These are phyloP conservation scores for Albugo candida DNA, from an alignment of 352 stramenopile species.

Conservation along the genomic window DNA sequence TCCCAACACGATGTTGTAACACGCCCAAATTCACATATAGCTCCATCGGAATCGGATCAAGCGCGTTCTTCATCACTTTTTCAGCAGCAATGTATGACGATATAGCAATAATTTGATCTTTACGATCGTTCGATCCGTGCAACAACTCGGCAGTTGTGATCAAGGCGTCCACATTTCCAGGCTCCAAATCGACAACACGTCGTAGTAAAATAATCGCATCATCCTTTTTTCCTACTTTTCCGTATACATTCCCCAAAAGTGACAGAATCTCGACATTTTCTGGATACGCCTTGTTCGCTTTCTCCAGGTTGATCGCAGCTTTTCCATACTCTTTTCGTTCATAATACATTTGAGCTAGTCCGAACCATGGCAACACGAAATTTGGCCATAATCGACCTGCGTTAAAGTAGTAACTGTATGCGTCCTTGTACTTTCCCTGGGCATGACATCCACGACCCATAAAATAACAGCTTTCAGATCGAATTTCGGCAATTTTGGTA, in stretches of 20 bases:
- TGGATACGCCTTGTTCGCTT: conserved; percentile 76
- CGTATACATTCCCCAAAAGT: conserved; percentile 62
- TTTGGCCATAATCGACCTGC: conserved; percentile 75
- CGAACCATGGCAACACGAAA: conserved; percentile 74
- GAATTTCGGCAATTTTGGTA: conserved; percentile 80
- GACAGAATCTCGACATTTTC: conserved; percentile 76
- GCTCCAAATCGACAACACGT: conserved; percentile 67
- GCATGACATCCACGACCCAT: conserved; percentile 91
- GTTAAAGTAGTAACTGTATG: conserved; percentile 93
- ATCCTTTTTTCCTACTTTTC: conserved; percentile 60
- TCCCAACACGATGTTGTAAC: conserved; percentile 66
- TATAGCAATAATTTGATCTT: conserved; percentile 76
- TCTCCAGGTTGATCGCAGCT: conserved; percentile 67
- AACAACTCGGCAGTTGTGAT: conserved; percentile 68
- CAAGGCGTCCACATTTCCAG: conserved; percentile 66
- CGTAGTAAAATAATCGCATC: conserved; percentile 62
- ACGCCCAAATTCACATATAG: conserved; percentile 70
- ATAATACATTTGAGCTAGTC: conserved; percentile 80
- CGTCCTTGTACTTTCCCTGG: conserved; percentile 86
- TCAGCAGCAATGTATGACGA: conserved; percentile 79
- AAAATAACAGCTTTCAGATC: conserved; percentile 92
- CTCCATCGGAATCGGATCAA: conserved; percentile 61
- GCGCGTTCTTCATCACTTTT: conserved; percentile 73
- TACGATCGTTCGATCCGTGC: conserved; percentile 54
- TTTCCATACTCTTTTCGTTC: conserved; percentile 73